phyloP scores from a whole-genome alignment of 768 basidiomycete species.

The Pleurotus djamor region DNA sequence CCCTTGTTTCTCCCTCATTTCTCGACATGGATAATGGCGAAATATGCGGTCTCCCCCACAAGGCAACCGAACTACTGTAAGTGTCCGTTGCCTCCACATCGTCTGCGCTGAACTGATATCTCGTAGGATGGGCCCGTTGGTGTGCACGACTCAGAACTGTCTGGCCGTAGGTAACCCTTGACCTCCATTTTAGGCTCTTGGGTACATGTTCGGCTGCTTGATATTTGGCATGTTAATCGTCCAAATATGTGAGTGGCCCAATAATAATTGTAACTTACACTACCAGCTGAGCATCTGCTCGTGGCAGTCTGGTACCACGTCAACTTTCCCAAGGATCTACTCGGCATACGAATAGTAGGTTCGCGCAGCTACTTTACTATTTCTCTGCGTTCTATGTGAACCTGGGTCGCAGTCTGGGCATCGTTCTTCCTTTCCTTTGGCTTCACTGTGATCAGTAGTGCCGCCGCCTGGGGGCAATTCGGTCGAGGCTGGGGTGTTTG shows the following conservation, averaged over 20 bases:
- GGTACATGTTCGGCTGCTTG: slow-evolving; percentile 14
- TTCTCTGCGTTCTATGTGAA: background rate
- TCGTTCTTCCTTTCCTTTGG: slow-evolving; percentile 10
- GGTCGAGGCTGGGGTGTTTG: slow-evolving; percentile 16
- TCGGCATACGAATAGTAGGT: background rate
- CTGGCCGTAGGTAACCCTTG: background rate
- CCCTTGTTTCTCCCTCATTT: too few species aligned
- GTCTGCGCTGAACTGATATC: background rate
- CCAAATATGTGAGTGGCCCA: slow-evolving; percentile 13
- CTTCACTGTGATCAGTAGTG: slow-evolving; percentile 12
- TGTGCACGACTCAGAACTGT: background rate
- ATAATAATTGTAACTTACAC: background rate
- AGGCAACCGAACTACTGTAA: background rate
- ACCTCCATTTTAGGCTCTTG: slow-evolving; percentile 12
- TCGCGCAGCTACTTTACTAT: background rate
- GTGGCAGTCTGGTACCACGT: slow-evolving; percentile 12
- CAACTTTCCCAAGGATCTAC: slow-evolving; percentile 12
- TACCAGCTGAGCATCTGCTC: background rate
- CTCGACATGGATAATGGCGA: too few species aligned
- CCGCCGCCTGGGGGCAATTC: slow-evolving; percentile 13
- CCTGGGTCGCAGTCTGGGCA: slow-evolving; percentile 12
- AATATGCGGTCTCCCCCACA: background rate
- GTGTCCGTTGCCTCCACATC: background rate
- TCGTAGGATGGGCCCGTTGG: background rate
- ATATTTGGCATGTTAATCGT: slow-evolving; percentile 17